Evolutionary conservation across 2,329 filamentous ascomycete genomes (phyloP).

Genomic region (Ophiostoma himal-ulmi): DNA sequence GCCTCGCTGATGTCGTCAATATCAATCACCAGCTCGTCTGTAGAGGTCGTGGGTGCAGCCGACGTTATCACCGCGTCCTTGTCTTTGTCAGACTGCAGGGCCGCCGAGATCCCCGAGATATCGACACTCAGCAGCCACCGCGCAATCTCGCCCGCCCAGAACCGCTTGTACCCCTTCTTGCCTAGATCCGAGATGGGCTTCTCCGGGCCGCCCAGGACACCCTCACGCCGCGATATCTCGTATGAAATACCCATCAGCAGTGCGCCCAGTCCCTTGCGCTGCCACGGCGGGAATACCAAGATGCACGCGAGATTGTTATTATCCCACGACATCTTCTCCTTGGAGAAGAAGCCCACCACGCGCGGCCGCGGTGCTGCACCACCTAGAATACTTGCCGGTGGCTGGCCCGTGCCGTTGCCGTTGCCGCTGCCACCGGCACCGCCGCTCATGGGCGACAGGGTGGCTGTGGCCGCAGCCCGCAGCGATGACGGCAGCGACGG

Average conservation of each 20-base stretch:
- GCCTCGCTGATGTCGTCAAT: conserved; percentile 66
- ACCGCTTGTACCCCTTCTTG: conserved; percentile 72
- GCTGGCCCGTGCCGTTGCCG: conserved; percentile 4
- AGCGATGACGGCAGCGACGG: conserved; percentile 26
- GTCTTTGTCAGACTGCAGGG: neutral
- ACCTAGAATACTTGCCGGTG: conserved; percentile 13
- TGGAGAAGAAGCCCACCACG: conserved; percentile 94
- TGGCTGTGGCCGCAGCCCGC: conserved; percentile 14
- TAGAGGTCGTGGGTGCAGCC: neutral
- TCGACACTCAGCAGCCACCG: conserved; percentile 54
- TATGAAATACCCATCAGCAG: conserved; percentile 91
- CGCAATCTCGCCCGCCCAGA: conserved; percentile 80
- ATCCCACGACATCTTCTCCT: conserved; percentile 98
- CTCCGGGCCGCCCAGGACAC: conserved; percentile 82
- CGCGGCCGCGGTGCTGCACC: conserved; percentile 26
- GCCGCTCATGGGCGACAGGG: conserved; percentile 21
- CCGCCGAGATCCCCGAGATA: conserved; percentile 12
- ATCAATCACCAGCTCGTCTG: conserved; percentile 50
- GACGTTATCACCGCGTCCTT: neutral
- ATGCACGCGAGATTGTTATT: conserved; percentile 98
- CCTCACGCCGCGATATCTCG: conserved; percentile 78
- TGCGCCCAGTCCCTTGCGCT: conserved; percentile 80
- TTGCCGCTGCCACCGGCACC: conserved; percentile 11
- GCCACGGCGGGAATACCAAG: conserved; percentile 90
- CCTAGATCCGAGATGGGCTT: conserved; percentile 87